Percentiles rank a stretch among this genome's conserved stretches.
These are phyloP conservation scores for Begonia peltatifolia DNA, from an alignment of 306 rosid genomes.

Conservation along the genomic window DNA sequence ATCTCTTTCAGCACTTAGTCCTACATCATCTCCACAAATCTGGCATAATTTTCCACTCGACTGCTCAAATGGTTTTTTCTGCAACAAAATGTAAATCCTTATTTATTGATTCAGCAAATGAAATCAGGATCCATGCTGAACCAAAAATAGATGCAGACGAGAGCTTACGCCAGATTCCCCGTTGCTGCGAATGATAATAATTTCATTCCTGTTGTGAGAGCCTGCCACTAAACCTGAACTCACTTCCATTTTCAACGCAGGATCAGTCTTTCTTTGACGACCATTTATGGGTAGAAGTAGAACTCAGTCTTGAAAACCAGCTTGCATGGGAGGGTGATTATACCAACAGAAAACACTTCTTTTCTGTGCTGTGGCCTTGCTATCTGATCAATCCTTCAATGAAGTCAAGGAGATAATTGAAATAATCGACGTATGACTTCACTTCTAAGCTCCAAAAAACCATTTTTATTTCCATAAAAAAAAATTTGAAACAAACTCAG, in stretches of 20 bases:
- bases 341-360: too few species aligned
- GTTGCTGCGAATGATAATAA: slow-evolving; percentile 41
- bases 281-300: too few species aligned
- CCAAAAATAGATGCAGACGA: neutral
- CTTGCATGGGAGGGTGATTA: too few species aligned
- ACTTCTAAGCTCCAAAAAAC: too few species aligned
- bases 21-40: slow-evolving; percentile 52
- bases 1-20: slow-evolving; percentile 34
- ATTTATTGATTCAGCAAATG: neutral
- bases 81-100: slow-evolving; percentile 3
- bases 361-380: too few species aligned
- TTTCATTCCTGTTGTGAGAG: slow-evolving; percentile 48
- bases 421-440: too few species aligned
- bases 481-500: too few species aligned
- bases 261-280: neutral
- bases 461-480: too few species aligned
- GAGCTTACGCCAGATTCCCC: slow-evolving; percentile 31
- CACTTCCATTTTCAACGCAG: slow-evolving; percentile 21
- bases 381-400: too few species aligned
- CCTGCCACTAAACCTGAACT: slow-evolving; percentile 51
- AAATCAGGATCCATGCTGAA: neutral
- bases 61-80: slow-evolving; percentile 17
- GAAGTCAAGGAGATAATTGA: too few species aligned
- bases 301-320: too few species aligned
- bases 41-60: slow-evolving; percentile 25